A percentile compares a stretch with the other conserved stretches of the same genome.
These are phyloP conservation scores for Sicyos edulis DNA, from an alignment of 306 rosid species.

Conservation along the genomic window DNA sequence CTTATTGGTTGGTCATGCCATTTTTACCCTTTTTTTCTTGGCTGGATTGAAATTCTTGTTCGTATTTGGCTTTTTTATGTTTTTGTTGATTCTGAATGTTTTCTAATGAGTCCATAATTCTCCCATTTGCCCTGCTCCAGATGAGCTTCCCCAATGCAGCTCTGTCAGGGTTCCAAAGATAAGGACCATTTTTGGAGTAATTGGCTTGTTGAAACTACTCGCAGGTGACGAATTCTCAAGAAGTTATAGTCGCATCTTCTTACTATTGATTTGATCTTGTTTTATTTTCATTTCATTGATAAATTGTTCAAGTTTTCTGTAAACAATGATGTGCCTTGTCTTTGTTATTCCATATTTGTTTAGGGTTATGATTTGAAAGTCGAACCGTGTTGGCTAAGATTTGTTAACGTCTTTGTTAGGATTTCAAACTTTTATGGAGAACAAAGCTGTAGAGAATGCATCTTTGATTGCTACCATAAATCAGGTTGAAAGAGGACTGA, in stretches of 20 bases:
- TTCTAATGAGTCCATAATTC: not conserved
- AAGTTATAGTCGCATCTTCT: not conserved
- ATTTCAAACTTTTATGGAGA: not conserved
- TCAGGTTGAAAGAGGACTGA: too few species aligned
- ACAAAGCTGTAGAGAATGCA: not conserved
- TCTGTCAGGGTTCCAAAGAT: conserved; percentile 72
- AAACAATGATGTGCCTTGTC: not conserved
- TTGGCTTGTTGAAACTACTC: conserved; percentile 79
- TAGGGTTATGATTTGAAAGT: not conserved
- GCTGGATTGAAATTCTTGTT: not conserved
- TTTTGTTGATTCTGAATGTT: conserved; percentile 12
- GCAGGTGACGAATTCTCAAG: conserved; percentile 47
- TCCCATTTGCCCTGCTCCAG: conserved; percentile 26
- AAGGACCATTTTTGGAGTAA: conserved; percentile 63
- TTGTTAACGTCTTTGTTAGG: not conserved
- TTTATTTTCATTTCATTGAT: not conserved
- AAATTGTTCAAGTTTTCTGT: conserved; percentile 2
- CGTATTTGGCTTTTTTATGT: conserved; percentile 7
- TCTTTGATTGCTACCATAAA: not conserved
- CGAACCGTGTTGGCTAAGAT: not conserved
- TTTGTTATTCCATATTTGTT: not conserved
- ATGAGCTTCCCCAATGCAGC: conserved; percentile 66
- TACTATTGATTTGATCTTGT: not conserved
- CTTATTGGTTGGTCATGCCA: conserved; percentile 52
- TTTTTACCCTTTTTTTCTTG: not conserved